Conservation (phyloP, 164 flowering plant genomes). For the Saururus chinensis region DNA sequence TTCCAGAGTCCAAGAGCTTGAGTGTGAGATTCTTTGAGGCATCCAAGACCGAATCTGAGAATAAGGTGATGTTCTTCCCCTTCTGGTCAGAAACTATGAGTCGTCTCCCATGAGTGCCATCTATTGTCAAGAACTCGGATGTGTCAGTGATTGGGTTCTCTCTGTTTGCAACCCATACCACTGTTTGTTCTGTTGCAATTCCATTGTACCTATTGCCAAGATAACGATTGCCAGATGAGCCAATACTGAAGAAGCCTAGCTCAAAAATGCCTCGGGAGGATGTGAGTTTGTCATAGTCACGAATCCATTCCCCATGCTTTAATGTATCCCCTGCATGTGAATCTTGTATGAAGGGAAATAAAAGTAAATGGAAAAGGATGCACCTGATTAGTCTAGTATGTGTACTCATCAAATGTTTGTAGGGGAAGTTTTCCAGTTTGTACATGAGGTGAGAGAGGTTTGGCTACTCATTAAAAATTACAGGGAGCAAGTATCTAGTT, state of each 20-base stretch:
- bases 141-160: background rate
- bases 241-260: background rate
- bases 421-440: too few species aligned
- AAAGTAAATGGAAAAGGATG: background rate
- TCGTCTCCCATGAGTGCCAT: background rate
- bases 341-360: background rate
- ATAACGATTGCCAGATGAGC: background rate
- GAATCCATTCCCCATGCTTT: background rate
- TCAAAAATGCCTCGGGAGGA: background rate
- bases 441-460: too few species aligned
- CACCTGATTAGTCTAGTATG: background rate
- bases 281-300: background rate
- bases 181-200: background rate
- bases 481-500: too few species aligned
- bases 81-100: background rate
- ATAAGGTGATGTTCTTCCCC: background rate
- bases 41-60: slow-evolving; percentile 1
- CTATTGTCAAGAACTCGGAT: background rate
- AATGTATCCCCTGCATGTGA: background rate
- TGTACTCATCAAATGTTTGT: background rate
- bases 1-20: slow-evolving; percentile 21
- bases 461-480: too few species aligned
- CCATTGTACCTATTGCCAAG: background rate
- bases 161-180: background rate
- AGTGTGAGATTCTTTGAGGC: slow-evolving; percentile 2